phyloP scores from a whole-genome alignment of 75 land plant species.

The Pinus tabuliformis region DNA sequence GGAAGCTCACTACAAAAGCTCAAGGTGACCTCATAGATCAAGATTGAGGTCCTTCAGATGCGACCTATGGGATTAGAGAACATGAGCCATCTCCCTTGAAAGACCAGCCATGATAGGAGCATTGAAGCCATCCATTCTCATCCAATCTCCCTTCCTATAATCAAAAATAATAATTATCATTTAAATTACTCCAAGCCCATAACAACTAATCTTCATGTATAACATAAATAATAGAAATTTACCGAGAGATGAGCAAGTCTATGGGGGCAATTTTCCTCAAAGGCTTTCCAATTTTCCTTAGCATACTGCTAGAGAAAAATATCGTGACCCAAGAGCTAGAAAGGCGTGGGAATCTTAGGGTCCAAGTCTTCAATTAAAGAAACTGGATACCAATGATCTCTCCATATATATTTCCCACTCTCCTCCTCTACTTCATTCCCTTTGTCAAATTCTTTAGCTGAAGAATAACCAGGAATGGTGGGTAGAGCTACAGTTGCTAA shows the following conservation, averaged over 20 bases:
- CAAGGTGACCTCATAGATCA: too few relatives aligned
- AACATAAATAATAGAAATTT: background rate
- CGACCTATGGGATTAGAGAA: slow-evolving; percentile 79
- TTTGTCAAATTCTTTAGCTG: too few relatives aligned
- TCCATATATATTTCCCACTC: slow-evolving; percentile 63
- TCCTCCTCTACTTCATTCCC: background rate
- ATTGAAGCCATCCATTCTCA: slow-evolving; percentile 89
- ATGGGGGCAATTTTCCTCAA: slow-evolving; percentile 93
- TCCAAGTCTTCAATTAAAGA: slow-evolving; percentile 92
- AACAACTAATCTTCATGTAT: background rate
- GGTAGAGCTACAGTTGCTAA: too few relatives aligned
- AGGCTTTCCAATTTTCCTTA: slow-evolving; percentile 75
- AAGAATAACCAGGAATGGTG: too few relatives aligned
- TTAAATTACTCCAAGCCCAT: background rate
- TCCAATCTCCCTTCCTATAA: slow-evolving; percentile 92
- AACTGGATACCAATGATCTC: slow-evolving; percentile 98
- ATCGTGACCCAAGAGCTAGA: slow-evolving; percentile 91
- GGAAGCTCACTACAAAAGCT: slow-evolving; percentile 73
- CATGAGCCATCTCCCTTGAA: slow-evolving; percentile 83
- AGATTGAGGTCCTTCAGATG: slow-evolving; percentile 84
- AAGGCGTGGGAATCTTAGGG: slow-evolving; percentile 64
- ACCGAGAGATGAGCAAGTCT: slow-evolving; percentile 94
- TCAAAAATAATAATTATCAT: background rate
- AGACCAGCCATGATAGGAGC: slow-evolving; percentile 99
- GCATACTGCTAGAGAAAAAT: slow-evolving; percentile 84